Percentiles rank a stretch among this genome's conserved stretches.
Evolutionary conservation across 257 asterid species (phyloP).

Genomic region (Lycium barbarum): DNA sequence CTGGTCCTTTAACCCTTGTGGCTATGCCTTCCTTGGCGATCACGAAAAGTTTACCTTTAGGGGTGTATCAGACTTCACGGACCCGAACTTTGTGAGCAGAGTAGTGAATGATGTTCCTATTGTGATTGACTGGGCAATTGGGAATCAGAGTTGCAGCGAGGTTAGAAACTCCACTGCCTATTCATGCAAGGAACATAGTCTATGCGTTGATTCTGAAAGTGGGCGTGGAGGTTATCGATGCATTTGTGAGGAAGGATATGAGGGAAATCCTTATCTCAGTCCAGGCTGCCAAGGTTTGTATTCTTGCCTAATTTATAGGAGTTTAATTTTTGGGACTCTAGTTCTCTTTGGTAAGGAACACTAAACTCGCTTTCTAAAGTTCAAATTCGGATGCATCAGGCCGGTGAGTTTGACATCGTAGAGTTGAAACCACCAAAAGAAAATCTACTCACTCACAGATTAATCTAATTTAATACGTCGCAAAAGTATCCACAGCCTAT

Average conservation of each 20-base stretch:
- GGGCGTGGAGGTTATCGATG: constrained; percentile 36
- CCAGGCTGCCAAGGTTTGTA: constrained; percentile 29
- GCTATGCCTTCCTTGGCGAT: constrained; percentile 32
- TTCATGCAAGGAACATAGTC: constrained; percentile 26
- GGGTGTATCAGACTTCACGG: constrained; percentile 19
- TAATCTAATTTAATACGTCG: no score
- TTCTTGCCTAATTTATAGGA: neutral
- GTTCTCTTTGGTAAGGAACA: no score
- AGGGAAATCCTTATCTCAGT: constrained; percentile 32
- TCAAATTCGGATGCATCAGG: neutral
- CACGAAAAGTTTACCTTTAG: neutral
- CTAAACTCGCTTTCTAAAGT: no score
- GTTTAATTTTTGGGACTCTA: no score
- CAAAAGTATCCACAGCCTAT: no score
- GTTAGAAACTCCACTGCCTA: neutral
- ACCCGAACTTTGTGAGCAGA: neutral
- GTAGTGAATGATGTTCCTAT: constrained; percentile 18
- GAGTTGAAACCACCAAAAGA: no score
- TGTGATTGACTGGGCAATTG: constrained; percentile 34
- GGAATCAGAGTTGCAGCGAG: constrained; percentile 22
- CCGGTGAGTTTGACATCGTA: neutral
- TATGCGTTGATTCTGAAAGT: constrained; percentile 30
- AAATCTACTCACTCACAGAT: no score
- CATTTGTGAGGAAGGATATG: constrained; percentile 30
- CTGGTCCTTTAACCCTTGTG: constrained; percentile 32